Conservation (phyloP, 2,329 filamentous ascomycete genomes). For the Clathrospora elynae region DNA sequence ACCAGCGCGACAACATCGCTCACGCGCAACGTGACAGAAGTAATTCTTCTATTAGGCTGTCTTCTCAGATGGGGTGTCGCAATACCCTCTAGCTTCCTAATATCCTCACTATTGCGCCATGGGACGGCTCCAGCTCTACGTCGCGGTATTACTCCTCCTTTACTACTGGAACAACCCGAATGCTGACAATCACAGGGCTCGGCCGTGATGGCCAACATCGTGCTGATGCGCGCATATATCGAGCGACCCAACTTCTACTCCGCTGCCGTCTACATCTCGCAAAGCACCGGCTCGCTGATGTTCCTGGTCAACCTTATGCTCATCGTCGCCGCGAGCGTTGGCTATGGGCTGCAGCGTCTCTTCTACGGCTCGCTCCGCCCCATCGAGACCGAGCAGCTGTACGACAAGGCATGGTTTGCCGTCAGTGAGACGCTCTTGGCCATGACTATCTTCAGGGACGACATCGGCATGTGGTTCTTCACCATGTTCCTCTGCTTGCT, state of each 20-base stretch:
- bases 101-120: conserved; percentile 26
- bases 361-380: conserved; percentile 89
- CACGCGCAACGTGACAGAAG: conserved; percentile 15
- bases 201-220: conserved; percentile 78
- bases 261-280: conserved; percentile 92
- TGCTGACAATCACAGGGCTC: conserved; percentile 59
- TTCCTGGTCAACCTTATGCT: conserved; percentile 91
- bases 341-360: conserved; percentile 86
- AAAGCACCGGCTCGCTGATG: conserved; percentile 94
- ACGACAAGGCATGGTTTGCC: conserved; percentile 97
- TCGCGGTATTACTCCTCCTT: conserved; percentile 33
- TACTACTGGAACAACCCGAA: conserved; percentile 1
- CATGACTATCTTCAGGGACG: conserved; percentile 97
- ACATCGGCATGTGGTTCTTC: conserved; percentile 91
- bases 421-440: conserved; percentile 95
- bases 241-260: conserved; percentile 98
- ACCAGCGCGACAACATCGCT: conserved; percentile 19
- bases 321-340: conserved; percentile 76
- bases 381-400: conserved; percentile 95
- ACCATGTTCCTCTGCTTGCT: conserved; percentile 94
- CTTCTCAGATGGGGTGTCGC: conserved; percentile 22
- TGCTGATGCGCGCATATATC: conserved; percentile 88
- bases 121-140: conserved; percentile 44
- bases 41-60: conserved; percentile 17
- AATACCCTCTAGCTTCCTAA: conserved; percentile 12